These are phyloP conservation scores for Boletus pseudo-olivaceus DNA, from an alignment of 768 basidiomycete genomes.

Conservation along the genomic window DNA sequence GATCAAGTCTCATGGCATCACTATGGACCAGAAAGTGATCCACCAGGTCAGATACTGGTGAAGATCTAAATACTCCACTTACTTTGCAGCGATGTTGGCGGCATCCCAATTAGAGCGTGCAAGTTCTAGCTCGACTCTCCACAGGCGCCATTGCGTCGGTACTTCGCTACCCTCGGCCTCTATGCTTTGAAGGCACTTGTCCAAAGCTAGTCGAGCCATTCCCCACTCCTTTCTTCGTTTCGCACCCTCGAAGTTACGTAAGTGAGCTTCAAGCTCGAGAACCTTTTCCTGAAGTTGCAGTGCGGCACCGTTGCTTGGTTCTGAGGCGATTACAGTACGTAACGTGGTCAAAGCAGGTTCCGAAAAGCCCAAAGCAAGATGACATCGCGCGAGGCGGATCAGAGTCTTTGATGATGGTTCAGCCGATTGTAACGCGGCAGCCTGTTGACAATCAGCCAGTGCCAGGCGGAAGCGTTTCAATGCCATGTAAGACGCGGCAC, in stretches of 20 bases:
- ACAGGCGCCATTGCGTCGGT: constrained; percentile 76
- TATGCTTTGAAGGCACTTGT: constrained; percentile 69
- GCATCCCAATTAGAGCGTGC: constrained; percentile 67
- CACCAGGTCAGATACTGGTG: constrained; percentile 1
- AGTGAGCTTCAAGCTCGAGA: constrained; percentile 57
- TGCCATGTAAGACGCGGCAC: constrained; percentile 83
- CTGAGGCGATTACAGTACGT: constrained; percentile 55
- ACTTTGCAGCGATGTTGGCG: constrained; percentile 77
- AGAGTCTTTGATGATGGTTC: constrained; percentile 73
- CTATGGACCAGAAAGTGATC: constrained; percentile 33
- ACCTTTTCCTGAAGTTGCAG: constrained; percentile 60
- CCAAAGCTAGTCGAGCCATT: constrained; percentile 73
- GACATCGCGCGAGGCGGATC: constrained; percentile 78
- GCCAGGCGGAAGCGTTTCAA: constrained; percentile 74
- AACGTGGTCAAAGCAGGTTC: constrained; percentile 65
- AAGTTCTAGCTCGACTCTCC: constrained; percentile 76
- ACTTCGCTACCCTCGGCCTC: constrained; percentile 74
- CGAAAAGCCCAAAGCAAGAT: constrained; percentile 72
- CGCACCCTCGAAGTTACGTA: constrained; percentile 60
- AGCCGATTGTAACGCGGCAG: constrained; percentile 58
- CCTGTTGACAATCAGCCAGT: constrained; percentile 75
- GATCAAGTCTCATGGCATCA: constrained; percentile 68
- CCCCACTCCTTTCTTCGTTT: constrained; percentile 65
- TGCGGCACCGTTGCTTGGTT: constrained; percentile 59
- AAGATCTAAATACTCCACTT: constrained; percentile 25